Percentiles rank a stretch among this genome's conserved stretches.
phyloP scores from a whole-genome alignment of 805 yeast species.

The Brettanomyces naardenensis region DNA sequence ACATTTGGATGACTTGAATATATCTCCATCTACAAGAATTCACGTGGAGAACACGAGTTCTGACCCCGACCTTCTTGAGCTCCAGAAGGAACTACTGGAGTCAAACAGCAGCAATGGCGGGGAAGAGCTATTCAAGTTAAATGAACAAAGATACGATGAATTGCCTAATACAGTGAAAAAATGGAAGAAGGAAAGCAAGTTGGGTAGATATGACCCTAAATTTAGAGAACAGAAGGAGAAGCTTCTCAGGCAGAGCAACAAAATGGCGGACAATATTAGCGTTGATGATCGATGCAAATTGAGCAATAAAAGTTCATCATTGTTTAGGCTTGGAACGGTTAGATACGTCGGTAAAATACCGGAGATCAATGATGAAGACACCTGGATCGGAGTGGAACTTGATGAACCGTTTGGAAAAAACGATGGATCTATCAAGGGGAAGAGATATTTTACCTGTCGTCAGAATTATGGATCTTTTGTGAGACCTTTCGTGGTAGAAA shows the following conservation, averaged over 20 bases:
- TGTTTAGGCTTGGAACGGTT: slow-evolving; percentile 63
- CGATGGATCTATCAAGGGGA: slow-evolving; percentile 65
- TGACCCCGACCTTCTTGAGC: slow-evolving; percentile 35
- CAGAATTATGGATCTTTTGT: slow-evolving; percentile 70
- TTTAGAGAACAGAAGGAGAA: slow-evolving; percentile 25
- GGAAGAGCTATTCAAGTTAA: slow-evolving; percentile 34
- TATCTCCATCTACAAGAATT: slow-evolving; percentile 35
- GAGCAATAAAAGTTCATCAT: slow-evolving; percentile 21
- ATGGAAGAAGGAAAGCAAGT: slow-evolving; percentile 64
- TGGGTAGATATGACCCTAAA: slow-evolving; percentile 68
- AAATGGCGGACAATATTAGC: slow-evolving; percentile 26
- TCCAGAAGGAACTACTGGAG: slow-evolving; percentile 15
- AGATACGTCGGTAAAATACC: slow-evolving; percentile 62
- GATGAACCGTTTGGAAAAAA: slow-evolving; percentile 86
- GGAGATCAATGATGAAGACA: slow-evolving; percentile 42
- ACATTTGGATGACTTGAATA: slow-evolving; percentile 19
- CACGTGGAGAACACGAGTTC: slow-evolving; percentile 53
- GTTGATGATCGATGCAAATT: slow-evolving; percentile 51
- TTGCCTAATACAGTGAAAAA: slow-evolving; percentile 56
- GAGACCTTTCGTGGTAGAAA: slow-evolving; percentile 57
- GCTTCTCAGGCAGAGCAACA: slow-evolving; percentile 17
- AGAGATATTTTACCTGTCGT: slow-evolving; percentile 46
- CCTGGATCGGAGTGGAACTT: slow-evolving; percentile 82
- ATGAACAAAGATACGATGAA: slow-evolving; percentile 54
- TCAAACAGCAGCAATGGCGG: slow-evolving; percentile 17